phyloP scores from a whole-genome alignment of 805 yeast species.

The Sugiyamaella chiloensis region DNA sequence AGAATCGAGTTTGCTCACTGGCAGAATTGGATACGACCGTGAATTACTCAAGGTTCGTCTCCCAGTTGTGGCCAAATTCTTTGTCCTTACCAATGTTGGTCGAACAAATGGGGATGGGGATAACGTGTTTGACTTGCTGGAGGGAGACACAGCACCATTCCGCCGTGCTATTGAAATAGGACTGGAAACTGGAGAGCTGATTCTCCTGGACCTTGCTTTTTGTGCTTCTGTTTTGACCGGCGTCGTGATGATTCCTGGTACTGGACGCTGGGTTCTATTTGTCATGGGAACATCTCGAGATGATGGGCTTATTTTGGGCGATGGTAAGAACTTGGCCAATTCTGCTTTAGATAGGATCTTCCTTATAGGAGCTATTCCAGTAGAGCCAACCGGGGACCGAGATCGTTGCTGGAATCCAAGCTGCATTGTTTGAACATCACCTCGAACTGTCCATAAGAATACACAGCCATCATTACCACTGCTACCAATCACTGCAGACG shows the following conservation, averaged over 20 bases:
- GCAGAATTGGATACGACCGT: slow-evolving; percentile 6
- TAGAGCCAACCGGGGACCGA: slow-evolving; percentile 3
- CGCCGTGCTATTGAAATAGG: too few relatives aligned
- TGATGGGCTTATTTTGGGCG: slow-evolving; percentile 5
- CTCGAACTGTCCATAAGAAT: slow-evolving; percentile 24
- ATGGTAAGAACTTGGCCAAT: slow-evolving; percentile 19
- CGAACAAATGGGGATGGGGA: background rate
- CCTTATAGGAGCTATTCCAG: slow-evolving; percentile 18
- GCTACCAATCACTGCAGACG: slow-evolving; percentile 19
- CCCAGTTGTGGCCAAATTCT: background rate
- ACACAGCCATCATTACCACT: slow-evolving; percentile 29
- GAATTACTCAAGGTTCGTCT: slow-evolving; percentile 6
- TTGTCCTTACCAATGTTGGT: background rate
- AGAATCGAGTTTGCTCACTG: slow-evolving; percentile 2
- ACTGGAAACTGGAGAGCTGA: background rate
- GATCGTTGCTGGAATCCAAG: too few relatives aligned
- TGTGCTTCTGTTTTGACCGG: background rate
- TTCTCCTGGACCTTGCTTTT: background rate
- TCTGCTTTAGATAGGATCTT: slow-evolving; percentile 24
- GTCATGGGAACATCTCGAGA: too few relatives aligned
- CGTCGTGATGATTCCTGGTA: background rate
- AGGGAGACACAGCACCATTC: too few relatives aligned
- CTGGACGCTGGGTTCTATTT: background rate
- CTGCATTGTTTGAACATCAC: slow-evolving; percentile 2
- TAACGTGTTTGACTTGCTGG: background rate